Evolutionary conservation across 805 yeast genomes (phyloP).

Genomic region (Candida insectalens): DNA sequence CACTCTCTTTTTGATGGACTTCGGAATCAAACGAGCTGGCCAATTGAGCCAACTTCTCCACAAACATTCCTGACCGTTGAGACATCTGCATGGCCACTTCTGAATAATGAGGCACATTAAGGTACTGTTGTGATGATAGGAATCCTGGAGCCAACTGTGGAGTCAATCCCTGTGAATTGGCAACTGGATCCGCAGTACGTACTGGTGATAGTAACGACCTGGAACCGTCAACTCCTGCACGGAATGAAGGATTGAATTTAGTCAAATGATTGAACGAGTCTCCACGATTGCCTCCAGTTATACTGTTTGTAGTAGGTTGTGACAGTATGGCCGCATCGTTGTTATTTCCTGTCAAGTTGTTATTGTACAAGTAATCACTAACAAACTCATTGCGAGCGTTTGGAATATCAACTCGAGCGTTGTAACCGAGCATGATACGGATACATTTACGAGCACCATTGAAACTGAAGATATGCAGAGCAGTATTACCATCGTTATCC

Average conservation of each 20-base stretch:
- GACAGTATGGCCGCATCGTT: neutral
- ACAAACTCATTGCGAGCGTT: constrained; percentile 35
- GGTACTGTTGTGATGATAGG: neutral
- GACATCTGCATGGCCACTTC: constrained; percentile 46
- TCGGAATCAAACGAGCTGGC: constrained; percentile 46
- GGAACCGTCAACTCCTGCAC: too few species aligned
- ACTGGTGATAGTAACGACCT: too few species aligned
- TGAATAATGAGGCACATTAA: constrained; percentile 32
- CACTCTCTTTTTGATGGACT: constrained; percentile 31
- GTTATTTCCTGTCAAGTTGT: constrained; percentile 1
- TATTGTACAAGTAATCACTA: constrained; percentile 27
- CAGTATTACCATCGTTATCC: constrained; percentile 48
- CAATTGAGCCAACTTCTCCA: constrained; percentile 36
- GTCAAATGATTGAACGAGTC: neutral
- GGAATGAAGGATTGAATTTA: constrained; percentile 9
- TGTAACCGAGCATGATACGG: constrained; percentile 35
- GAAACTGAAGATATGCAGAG: constrained; percentile 40
- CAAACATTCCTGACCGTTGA: constrained; percentile 39
- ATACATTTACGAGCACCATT: constrained; percentile 36
- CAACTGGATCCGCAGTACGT: neutral
- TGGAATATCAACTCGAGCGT: constrained; percentile 42
- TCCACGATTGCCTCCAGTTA: too few species aligned
- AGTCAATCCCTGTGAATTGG: neutral
- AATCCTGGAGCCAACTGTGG: neutral
- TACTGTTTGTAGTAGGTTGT: neutral